These are phyloP conservation scores for Aegle marmelos DNA, from an alignment of 345 rosid genomes.

Conservation along the genomic window DNA sequence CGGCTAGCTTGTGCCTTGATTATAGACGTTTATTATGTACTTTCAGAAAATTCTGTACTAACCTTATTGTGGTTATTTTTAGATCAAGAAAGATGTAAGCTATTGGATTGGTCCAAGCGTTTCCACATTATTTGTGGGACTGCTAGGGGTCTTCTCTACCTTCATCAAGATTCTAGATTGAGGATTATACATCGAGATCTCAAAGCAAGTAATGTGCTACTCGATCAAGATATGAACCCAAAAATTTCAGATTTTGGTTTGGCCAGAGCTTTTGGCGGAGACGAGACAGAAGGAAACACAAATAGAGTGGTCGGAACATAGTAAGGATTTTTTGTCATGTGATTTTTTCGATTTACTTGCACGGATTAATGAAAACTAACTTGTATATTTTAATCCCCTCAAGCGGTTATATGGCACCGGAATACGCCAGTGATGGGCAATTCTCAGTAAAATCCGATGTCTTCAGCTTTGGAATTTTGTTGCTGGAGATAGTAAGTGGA, in stretches of 20 bases:
- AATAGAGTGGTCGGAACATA: too few species aligned
- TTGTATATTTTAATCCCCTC: too few species aligned
- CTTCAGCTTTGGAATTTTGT: slow-evolving; percentile 37
- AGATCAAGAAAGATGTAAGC: slow-evolving; percentile 13
- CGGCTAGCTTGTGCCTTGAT: not conserved
- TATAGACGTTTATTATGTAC: too few species aligned
- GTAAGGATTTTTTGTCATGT: too few species aligned
- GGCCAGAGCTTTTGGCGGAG: slow-evolving; percentile 30
- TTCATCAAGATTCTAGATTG: slow-evolving; percentile 46
- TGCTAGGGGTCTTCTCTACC: slow-evolving; percentile 39
- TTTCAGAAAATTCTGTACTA: not conserved
- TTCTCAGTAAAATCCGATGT: slow-evolving; percentile 41
- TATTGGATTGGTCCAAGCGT: slow-evolving; percentile 35
- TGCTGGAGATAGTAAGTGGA: slow-evolving; percentile 41
- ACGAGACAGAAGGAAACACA: too few species aligned
- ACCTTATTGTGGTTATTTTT: not conserved
- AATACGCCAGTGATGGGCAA: too few species aligned
- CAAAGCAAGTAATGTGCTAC: slow-evolving; percentile 39
- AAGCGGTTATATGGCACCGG: too few species aligned
- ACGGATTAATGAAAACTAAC: too few species aligned
- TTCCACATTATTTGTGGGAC: slow-evolving; percentile 32
- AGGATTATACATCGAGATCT: slow-evolving; percentile 42
- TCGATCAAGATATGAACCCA: slow-evolving; percentile 40
- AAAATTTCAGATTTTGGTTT: slow-evolving; percentile 52
- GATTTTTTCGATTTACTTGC: too few species aligned